Base-by-base conservation (phyloP, 1,284 basidiomycete genomes). In the Cryptococcus sp. region DNA sequence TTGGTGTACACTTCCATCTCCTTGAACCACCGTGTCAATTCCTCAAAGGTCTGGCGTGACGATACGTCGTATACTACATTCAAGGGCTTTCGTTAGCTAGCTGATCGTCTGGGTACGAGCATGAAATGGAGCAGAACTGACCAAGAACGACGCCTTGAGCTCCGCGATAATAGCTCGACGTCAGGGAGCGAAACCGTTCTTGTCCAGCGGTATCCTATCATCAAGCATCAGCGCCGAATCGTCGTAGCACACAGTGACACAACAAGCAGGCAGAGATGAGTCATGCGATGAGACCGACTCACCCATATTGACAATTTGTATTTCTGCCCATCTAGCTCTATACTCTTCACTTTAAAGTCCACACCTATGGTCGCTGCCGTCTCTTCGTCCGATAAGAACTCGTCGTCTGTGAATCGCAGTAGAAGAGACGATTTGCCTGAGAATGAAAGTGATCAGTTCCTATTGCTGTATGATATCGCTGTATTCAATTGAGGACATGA, bases 101-200 rank as follows among this genome's bases (percentile, higher is more conserved):
- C 6, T 16, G 3, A 16, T 30, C 19, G 5, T 49, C 22, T 19
- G 19, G n/a, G 30, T 22, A 42, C 19, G 25, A 23, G 25, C 15
- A 11, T 46, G 15, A 13, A 20, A 5, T 15, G 7, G 5, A 35
- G 15, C 46, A 16, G 17, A 63, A 66, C 79, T 43, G 27, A 89
- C 91, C 91, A 52, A 99, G 83, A 62, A 99, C 90, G 57, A 98
- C 89, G 67, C 74, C 76, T 53, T 76, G 75, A 16, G 76, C 78
- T 11, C 78, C 78, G 64, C 93, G 86, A 80, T 97, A 97, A 84
- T 96, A 96, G 49, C 91, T 93, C 39, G 91, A 93, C n/a, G 94
- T 96, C 76, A 97, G 93, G 16, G 93, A 96, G 66, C 93, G 87
- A 87, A 97, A 97, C 38, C 94, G 86, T 81, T 97, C 93, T 80